These are phyloP conservation scores for Apophysomyces elegans DNA, from an alignment of 371 early-diverging fungal species.

Conservation along the genomic window DNA sequence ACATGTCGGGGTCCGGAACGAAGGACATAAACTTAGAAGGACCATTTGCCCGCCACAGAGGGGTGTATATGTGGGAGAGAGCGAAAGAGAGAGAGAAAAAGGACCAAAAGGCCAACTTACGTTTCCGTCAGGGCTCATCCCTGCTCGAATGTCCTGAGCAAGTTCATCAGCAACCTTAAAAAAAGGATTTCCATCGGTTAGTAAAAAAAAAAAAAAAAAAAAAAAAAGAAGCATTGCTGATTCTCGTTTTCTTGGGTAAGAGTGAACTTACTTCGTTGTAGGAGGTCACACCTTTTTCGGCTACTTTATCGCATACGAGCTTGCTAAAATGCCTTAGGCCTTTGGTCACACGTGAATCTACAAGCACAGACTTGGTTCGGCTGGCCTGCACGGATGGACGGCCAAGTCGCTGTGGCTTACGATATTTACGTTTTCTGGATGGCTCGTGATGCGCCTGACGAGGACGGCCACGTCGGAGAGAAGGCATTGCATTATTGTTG, in stretches of 20 bases:
- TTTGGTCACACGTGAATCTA: constrained; percentile 29
- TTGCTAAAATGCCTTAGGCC: constrained; percentile 68
- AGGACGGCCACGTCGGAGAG: constrained; percentile 33
- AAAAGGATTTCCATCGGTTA: constrained; percentile 13
- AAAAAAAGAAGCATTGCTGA: constrained; percentile 13
- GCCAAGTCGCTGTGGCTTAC: constrained; percentile 8
- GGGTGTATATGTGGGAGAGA: too few relatives aligned
- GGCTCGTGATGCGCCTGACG: constrained; percentile 10
- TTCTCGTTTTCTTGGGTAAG: too few relatives aligned
- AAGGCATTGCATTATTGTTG: neutral
- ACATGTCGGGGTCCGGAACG: too few relatives aligned
- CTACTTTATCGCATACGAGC: constrained; percentile 70
- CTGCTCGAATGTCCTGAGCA: constrained; percentile 28
- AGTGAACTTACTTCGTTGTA: constrained; percentile 56
- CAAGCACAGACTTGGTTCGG: constrained; percentile 17
- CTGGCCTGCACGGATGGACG: constrained; percentile 12
- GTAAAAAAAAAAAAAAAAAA: constrained; percentile 21
- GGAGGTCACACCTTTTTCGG: constrained; percentile 61
- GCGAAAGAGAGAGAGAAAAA: too few relatives aligned
- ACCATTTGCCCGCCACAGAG: too few relatives aligned
- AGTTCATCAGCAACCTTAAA: constrained; percentile 27
- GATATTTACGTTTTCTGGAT: constrained; percentile 13
- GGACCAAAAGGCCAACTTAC: neutral
- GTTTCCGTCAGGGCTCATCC: constrained; percentile 1
- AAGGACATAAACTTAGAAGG: too few relatives aligned